Evolutionary conservation across 352 stramenopile species (phyloP), one percentile per base, ranked within the genome.

Genomic region (Plasmopara muralis): DNA sequence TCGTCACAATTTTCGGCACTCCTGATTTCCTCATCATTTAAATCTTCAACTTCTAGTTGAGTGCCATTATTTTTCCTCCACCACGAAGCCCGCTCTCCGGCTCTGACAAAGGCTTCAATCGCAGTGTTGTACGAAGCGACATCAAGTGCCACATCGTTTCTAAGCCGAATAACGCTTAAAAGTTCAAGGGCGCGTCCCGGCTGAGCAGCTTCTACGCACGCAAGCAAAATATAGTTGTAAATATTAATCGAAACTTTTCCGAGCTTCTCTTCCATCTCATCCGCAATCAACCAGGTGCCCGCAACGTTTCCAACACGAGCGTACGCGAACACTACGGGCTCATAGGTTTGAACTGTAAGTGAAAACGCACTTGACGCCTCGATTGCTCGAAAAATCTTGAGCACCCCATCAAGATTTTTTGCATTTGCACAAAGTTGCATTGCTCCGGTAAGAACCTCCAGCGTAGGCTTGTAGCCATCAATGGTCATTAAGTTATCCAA

Each of bases 171-270:
- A 44, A 74, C 64, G 12, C 45, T 25, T 14, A 87, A 35, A 2
- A 83, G 47, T 29, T 78, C 57, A 9, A 88, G 35, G 2, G 75
- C 77, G 29, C 52, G 60, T 25, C 66, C 47, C 33, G 72, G 64
- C 7, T 60, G 51, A n/a, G 46, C 64, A 29, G 64, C 61, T 12
- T 77, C 63, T 0, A 66, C 69, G 43, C 80, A 87, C 10, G 80
- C 77, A 35, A 83, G 54, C 13, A 89, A 47, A 28, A 87, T 60
- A 5, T 70, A 68, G 25, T 87, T 85, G 42, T 74, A 86, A 14
- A 75, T 70, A n/a, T 58, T 50, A 0, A 77, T 20, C 0, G 72
- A 72, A 1, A 73, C 51, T 18, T 46, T 57, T 0, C 76, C 74
- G 8, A 82, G 63, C 14, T 75, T 68, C 2, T 63, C 43, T 38